Base-by-base conservation (phyloP, 1,139 yeast genomes). In the Zygosaccharomyces sapae region DNA sequence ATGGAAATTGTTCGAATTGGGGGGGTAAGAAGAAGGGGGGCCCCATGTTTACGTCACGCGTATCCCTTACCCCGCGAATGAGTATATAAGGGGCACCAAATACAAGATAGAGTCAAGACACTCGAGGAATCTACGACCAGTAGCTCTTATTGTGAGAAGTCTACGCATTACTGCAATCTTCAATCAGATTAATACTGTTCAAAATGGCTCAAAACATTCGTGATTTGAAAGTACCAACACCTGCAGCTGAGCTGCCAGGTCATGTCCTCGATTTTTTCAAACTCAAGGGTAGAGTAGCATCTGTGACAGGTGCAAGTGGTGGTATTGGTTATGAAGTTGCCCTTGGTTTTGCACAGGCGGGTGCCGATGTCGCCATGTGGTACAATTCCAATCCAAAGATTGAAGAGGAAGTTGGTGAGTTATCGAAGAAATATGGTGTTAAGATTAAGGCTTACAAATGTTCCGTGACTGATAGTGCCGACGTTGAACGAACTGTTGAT, bases 321-420 rank as follows among this genome's bases (percentile, higher is more conserved):
- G 96, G 96, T 24, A 88, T 88, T 58, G 96, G 96, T 9, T 75
- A 70, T 55, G 88, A 86, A 4, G 87, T 86, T 25, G 96, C 95
- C 38, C 85, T 81, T 62, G 94, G 90, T 0, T 86, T 73, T 61
- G 90, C 94, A 44, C 94, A 86, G 70, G 94, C 94, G 3, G 96
- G 96, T 45, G 96, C 95, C 7, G 88, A 86, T 56, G 84, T 88
- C 38, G 92, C 90, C 53, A 75, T 88, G 59, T 86, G 95, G 95
- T 84, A 82, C 73, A 77, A 79, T 65, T 72, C 80, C 36, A 77
- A 79, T 54, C 80, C 86, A 29, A 81, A 79, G 46, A 73, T 78
- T 61, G 90, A 88, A 16, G 73, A 72, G 52, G 72, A 70, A 43
- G 72, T 87, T 34, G 68, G 79, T 34, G 66, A 77, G 56, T 40